Percentiles rank a stretch among this genome's conserved stretches.
Conservation (phyloP, 2,329 filamentous ascomycete genomes). For the Leptodontidium sp. region DNA sequence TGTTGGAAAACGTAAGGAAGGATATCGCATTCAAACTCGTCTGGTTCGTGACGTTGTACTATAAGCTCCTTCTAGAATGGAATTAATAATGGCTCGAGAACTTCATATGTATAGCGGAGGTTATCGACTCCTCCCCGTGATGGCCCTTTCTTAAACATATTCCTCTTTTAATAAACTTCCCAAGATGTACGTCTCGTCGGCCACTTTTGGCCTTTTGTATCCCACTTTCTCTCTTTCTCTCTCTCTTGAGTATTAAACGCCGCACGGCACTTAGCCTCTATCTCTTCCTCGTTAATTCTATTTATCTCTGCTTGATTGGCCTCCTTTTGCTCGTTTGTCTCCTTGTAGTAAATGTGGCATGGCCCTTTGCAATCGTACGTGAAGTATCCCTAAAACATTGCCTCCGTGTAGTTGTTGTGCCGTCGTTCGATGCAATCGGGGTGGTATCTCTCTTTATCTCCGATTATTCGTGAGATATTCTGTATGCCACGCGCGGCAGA, state of each 20-base stretch:
- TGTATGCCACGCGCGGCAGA: not conserved
- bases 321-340: constrained; percentile 19
- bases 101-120: constrained; percentile 17
- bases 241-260: constrained; percentile 14
- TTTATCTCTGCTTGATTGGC: constrained; percentile 1
- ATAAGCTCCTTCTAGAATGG: constrained; percentile 19
- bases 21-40: constrained; percentile 16
- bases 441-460: constrained; percentile 12
- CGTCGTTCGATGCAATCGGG: constrained; percentile 17
- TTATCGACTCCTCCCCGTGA: constrained; percentile 11
- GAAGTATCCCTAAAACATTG: constrained; percentile 23
- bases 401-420: constrained; percentile 22
- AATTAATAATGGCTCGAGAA: constrained; percentile 16
- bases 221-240: constrained; percentile 13
- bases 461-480: constrained; percentile 17
- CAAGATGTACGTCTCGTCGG: not conserved
- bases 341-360: constrained; percentile 25
- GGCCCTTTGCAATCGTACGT: constrained; percentile 25
- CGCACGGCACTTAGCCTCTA: not conserved
- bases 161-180: constrained; percentile 21
- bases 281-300: constrained; percentile 3
- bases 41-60: constrained; percentile 5
- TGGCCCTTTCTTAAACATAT: constrained; percentile 1
- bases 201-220: constrained; percentile 6
- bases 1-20: constrained; percentile 5